A percentile compares a stretch with the other conserved stretches of the same genome.
These are phyloP conservation scores for Dryadomyces quercus-mongolicae DNA, from an alignment of 2,329 filamentous ascomycete species.

Conservation along the genomic window DNA sequence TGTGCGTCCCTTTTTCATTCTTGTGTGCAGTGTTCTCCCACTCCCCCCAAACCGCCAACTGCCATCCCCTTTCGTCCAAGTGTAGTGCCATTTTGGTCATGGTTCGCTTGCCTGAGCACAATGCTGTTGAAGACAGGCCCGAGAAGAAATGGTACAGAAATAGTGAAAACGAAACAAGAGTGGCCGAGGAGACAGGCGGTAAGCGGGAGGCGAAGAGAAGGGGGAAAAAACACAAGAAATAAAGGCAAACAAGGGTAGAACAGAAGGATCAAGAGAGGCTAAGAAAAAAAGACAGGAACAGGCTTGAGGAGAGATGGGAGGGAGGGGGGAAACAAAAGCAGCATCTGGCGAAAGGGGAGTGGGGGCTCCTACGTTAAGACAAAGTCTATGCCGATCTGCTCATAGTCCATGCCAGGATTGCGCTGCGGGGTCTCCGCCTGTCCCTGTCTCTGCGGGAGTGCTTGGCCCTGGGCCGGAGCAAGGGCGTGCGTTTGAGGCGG, in stretches of 20 bases:
- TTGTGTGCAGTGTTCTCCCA: conserved; percentile 13
- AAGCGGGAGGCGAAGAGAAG: neutral
- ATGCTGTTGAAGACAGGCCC: neutral
- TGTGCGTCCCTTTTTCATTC: conserved; percentile 3
- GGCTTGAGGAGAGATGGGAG: neutral
- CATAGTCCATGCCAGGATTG: conserved; percentile 48
- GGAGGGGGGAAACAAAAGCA: neutral
- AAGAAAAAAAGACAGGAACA: neutral
- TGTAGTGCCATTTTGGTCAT: too few relatives aligned
- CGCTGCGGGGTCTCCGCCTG: neutral
- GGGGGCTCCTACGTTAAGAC: conserved; percentile 67
- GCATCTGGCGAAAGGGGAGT: neutral
- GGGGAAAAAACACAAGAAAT: neutral
- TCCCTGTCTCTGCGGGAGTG: conserved; percentile 17
- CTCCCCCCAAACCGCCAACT: neutral
- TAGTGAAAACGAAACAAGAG: neutral
- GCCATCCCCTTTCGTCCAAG: too few relatives aligned
- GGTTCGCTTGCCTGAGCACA: neutral
- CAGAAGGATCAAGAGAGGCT: neutral
- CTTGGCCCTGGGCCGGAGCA: neutral
- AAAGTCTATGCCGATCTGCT: conserved; percentile 80
- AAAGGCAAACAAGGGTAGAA: neutral
- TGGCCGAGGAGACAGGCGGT: neutral
- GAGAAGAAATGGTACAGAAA: neutral
- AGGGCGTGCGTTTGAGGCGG: conserved; percentile 12